These are phyloP conservation scores for Fraxinus greggii DNA, from an alignment of 305 asterid species.

Conservation along the genomic window DNA sequence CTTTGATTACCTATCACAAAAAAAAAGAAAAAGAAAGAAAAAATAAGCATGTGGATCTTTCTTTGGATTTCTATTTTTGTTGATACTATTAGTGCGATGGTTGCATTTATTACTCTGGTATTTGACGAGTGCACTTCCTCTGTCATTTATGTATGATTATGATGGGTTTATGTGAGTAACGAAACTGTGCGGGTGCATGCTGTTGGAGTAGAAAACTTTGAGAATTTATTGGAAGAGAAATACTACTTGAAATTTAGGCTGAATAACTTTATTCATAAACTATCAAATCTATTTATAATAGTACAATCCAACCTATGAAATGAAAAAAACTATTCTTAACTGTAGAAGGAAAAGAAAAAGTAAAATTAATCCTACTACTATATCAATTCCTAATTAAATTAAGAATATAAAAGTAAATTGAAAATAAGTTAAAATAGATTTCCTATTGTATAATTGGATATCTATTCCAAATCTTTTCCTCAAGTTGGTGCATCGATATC, in stretches of 20 bases:
- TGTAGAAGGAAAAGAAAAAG: not conserved
- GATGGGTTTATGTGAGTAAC: conserved; percentile 16
- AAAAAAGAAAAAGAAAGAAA: too few species aligned
- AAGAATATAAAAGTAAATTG: not conserved
- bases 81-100: not conserved
- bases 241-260: conserved; percentile 2
- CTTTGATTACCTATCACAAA: too few species aligned
- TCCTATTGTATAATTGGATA: not conserved
- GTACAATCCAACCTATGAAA: not conserved
- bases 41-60: conserved; percentile 16
- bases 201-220: not conserved
- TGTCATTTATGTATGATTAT: conserved; percentile 11
- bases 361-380: not conserved
- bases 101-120: not conserved
- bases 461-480: not conserved
- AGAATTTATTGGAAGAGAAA: not conserved
- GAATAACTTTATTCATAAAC: not conserved
- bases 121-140: not conserved
- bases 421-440: not conserved
- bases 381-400: not conserved
- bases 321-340: not conserved
- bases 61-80: not conserved
- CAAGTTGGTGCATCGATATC: not conserved
- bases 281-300: not conserved
- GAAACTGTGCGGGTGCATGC: conserved; percentile 13